phyloP scores from a whole-genome alignment of 805 yeast genomes.

The Candida ulmi region DNA sequence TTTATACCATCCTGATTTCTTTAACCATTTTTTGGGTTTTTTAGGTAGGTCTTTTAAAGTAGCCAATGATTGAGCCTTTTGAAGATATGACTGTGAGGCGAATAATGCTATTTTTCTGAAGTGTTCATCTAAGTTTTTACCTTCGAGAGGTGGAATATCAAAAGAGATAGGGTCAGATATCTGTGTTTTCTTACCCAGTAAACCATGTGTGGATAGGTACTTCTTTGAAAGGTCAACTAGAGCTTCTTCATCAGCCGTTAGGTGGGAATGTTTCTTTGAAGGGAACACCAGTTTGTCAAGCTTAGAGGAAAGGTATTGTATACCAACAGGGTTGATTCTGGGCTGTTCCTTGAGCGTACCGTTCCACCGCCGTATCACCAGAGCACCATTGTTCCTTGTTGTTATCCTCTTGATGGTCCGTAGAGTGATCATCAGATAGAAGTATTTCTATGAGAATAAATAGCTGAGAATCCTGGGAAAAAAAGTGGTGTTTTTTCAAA shows the following conservation, averaged over 20 bases:
- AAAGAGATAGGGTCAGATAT: constrained; percentile 53
- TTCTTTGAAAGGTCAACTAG: constrained; percentile 50
- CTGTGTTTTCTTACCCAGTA: constrained; percentile 72
- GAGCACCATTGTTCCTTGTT: not conserved
- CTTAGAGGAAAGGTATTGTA: constrained; percentile 62
- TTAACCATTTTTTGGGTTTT: constrained; percentile 47
- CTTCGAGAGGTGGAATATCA: constrained; percentile 67
- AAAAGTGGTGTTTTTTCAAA: no score
- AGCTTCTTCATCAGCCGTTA: constrained; percentile 22
- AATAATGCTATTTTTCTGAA: constrained; percentile 63
- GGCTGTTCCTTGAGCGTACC: constrained; percentile 32
- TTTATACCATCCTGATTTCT: constrained; percentile 75
- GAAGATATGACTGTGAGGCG: constrained; percentile 54
- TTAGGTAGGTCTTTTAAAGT: constrained; percentile 27
- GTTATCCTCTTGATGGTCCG: not conserved
- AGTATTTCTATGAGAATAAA: no score
- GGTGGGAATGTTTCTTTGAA: constrained; percentile 20
- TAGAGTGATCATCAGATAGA: not conserved
- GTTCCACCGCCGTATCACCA: not conserved
- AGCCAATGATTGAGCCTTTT: constrained; percentile 42
- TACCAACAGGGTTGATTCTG: constrained; percentile 70
- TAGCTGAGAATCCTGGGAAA: not conserved
- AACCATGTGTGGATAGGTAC: constrained; percentile 54
- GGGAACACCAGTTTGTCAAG: constrained; percentile 57
- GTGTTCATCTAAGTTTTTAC: constrained; percentile 75